Conservation (phyloP, 2,329 filamentous ascomycete species). For the Epicoccum nigrum region DNA sequence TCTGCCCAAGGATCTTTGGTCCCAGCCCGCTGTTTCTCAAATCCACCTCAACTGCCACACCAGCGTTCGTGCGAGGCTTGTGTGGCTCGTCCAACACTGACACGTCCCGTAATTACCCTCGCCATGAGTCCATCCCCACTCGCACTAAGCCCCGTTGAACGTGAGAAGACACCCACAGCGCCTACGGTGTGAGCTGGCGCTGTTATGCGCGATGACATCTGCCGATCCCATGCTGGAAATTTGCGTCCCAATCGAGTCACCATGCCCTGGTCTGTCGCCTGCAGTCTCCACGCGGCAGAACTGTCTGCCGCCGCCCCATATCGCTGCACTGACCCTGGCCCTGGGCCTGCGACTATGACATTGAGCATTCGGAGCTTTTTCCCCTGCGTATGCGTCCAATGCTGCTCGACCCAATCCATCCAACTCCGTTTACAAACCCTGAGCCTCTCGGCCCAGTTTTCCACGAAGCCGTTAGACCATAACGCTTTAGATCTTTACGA, state of each 20-base stretch:
- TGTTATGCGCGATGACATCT: constrained; percentile 40
- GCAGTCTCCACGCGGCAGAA: constrained; percentile 28
- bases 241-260: constrained; percentile 21
- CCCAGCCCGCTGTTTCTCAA: constrained; percentile 44
- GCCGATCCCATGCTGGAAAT: constrained; percentile 28
- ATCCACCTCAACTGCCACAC: constrained; percentile 28
- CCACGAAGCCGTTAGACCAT: constrained; percentile 39
- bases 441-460: constrained; percentile 36
- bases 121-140: constrained; percentile 20
- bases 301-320: constrained; percentile 17
- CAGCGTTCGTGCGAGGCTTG: constrained; percentile 27
- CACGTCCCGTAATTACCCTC: constrained; percentile 36
- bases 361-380: constrained; percentile 28
- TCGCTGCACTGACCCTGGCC: constrained; percentile 15
- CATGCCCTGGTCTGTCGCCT: constrained; percentile 26
- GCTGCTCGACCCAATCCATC: constrained; percentile 30
- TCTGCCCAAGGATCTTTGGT: constrained; percentile 25
- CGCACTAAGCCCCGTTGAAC: constrained; percentile 26
- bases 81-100: constrained; percentile 31
- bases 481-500: constrained; percentile 36
- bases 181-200: constrained; percentile 39
- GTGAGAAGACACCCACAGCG: constrained; percentile 22
- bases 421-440: constrained; percentile 26
- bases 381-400: constrained; percentile 39
- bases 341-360: constrained; percentile 18